A percentile compares a stretch with the other conserved stretches of the same genome.
These are phyloP conservation scores for Basidioascus undulatus DNA, from an alignment of 768 basidiomycete genomes.

Conservation along the genomic window DNA sequence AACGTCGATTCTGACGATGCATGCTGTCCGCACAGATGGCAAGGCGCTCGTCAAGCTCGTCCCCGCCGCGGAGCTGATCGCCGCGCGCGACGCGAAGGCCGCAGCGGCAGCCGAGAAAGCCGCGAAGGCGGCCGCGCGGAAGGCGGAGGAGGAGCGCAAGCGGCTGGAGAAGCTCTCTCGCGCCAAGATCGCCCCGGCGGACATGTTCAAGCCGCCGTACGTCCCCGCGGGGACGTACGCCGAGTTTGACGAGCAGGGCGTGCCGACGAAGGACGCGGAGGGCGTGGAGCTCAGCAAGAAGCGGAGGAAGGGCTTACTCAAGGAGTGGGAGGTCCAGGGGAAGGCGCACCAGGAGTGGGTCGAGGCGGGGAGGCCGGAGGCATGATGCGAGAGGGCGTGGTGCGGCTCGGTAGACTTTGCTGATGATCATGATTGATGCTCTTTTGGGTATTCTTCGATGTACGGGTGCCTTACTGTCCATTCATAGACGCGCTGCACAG, in stretches of 20 bases:
- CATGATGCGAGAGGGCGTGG: too few relatives aligned
- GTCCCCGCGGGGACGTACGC: slow-evolving; percentile 45
- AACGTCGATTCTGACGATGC: slow-evolving; percentile 1
- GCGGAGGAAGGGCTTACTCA: slow-evolving; percentile 46
- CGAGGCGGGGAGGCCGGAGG: slow-evolving; percentile 12
- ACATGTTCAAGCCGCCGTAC: slow-evolving; percentile 66
- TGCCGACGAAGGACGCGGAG: slow-evolving; percentile 62
- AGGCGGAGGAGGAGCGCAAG: slow-evolving; percentile 32
- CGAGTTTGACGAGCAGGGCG: slow-evolving; percentile 60
- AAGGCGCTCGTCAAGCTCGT: slow-evolving; percentile 83
- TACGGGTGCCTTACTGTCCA: too few relatives aligned
- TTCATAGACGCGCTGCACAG: too few relatives aligned
- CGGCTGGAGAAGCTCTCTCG: slow-evolving; percentile 52
- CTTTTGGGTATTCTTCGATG: too few relatives aligned
- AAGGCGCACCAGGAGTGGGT: slow-evolving; percentile 56
- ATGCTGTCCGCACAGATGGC: slow-evolving; percentile 35
- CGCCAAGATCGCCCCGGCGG: slow-evolving; percentile 44
- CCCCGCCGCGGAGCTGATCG: slow-evolving; percentile 52
- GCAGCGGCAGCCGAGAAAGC: slow-evolving; percentile 48
- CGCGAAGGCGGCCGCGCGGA: slow-evolving; percentile 19
- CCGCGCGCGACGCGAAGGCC: slow-evolving; percentile 67
- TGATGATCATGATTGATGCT: too few relatives aligned
- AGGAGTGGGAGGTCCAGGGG: slow-evolving; percentile 46
- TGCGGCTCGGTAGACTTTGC: too few relatives aligned
- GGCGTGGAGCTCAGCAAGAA: slow-evolving; percentile 71